Evolutionary conservation across 768 basidiomycete species (phyloP), one percentile per base, ranked within the genome.

Genomic region (Mycena olivaceomarginata): DNA sequence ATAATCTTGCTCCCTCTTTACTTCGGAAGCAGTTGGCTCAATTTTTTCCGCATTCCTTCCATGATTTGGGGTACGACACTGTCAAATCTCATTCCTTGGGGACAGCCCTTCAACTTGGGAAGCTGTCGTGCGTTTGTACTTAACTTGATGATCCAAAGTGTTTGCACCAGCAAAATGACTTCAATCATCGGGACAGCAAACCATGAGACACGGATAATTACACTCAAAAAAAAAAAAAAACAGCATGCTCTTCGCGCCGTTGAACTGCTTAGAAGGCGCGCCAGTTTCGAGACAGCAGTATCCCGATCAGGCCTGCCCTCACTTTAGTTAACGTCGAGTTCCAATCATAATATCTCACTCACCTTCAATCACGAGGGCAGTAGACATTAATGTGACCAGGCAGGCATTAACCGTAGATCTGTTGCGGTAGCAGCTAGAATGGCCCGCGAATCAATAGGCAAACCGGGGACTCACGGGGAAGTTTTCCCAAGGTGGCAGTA

Each of bases 181-280:
- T 5, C 51, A 53, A n/a, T 31, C 31, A 3, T 31, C 31, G 31
- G 16, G 57, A 72, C n/a, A 8, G 13, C 75, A 18, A 76, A 76
- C 40, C 62, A 76, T 31, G 31, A 31, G 31, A 31, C 3, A 31
- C 31, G 31, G 31, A 76, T 67, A 6, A 76, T 76, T 57, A 76
- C 59, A n/a, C 75, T 76, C 12, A 76, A 20, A 31, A 18, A 31
- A 76, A n/a, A n/a, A n/a, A n/a, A 76, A 20, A 18, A 31, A 76
- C 65, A 4, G 57, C 43, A 39, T 76, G 65, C 20, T 76, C 75
- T n/a, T 70, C 37, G n/a, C 65, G 70, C 48, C 57, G 16, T 62
- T 76, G 75, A 8, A 76, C 46, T 2, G 70, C 39, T 5, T 64
- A 70, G 39, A 76, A 76, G 6, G 75, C 75, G 10, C 75, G 65